Evolutionary conservation across 2,329 filamentous ascomycete genomes (phyloP), one percentile per base, ranked within the genome.

Genomic region (Didymella keratinophila): DNA sequence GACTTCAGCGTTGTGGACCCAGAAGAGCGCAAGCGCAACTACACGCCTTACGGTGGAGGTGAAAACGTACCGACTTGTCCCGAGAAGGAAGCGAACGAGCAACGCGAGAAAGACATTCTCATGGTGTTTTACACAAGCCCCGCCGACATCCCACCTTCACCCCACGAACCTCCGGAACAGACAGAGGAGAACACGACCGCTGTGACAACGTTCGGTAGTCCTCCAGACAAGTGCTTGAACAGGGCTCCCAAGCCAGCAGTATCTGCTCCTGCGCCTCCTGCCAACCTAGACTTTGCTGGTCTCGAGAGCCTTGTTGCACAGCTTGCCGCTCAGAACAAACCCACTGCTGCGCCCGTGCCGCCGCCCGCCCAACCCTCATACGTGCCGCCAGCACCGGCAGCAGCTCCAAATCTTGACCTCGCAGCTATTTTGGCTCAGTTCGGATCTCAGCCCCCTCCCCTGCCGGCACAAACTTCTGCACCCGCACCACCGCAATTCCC

Each of bases 111-210:
- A 27, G 75, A 74, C 46, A 82, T 78, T 21, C 68, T 83, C 27
- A 77, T 83, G 69, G 80, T 81, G 11, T 78, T 79, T 65, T 83
- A 83, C 64, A 70, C 73, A 8, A 71, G 77, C 52, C 67, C 72
- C 9, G 75, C 72, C 27, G 81, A 83, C 53, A 81, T 83, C 49
- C 81, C 81, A 11, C 67, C 79, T 0, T 78, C 76, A 54, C 81
- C 81, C 1, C 74, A 77, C 27, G 81, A 83, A 34, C 80, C 80
- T 14, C 51, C 71, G 2, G 76, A 82, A 53, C 70, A 76, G 32
- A 69, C 52, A 11, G 64, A 66, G 47, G 65, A 67, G 12, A 32
- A 54, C 16, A 47, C 62, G 7, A 43, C 63, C 21, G 32, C 59
- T 30, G 63, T 58, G 5, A 75, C 71, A 21, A 61, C 72, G 5